phyloP scores from a whole-genome alignment of 2,329 filamentous ascomycete genomes.

The Pseudogymnoascus sp. region DNA sequence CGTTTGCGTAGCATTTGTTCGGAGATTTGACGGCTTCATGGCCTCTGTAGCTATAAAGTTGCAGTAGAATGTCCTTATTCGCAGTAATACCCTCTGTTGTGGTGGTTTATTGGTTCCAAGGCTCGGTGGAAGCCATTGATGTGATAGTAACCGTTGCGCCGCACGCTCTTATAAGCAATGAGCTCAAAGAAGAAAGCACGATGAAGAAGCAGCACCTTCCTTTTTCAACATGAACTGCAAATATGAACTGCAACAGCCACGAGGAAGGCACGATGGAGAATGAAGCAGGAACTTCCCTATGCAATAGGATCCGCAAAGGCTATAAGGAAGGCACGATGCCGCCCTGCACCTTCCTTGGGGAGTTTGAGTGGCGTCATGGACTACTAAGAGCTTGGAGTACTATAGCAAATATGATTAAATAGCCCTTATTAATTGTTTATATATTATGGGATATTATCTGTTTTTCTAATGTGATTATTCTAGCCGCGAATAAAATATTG shows the following conservation, averaged over 20 bases:
- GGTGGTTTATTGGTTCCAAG: background rate
- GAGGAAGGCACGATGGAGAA: background rate
- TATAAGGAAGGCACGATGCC: too few relatives aligned
- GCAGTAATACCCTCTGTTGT: background rate
- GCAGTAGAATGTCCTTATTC: constrained; percentile 7
- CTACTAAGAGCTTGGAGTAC: background rate
- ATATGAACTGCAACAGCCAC: background rate
- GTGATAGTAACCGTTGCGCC: background rate
- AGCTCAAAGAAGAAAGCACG: background rate
- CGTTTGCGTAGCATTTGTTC: constrained; percentile 8
- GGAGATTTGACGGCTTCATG: constrained; percentile 5
- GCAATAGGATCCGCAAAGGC: too few relatives aligned
- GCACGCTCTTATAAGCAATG: background rate
- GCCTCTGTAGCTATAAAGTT: constrained; percentile 6
- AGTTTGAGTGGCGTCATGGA: too few relatives aligned
- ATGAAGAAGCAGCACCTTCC: background rate
- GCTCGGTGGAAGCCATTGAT: background rate
- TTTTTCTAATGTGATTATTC: background rate
- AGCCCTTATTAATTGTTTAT: too few relatives aligned
- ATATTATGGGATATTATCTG: background rate
- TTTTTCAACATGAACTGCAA: background rate
- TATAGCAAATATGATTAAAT: too few relatives aligned
- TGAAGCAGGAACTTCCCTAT: too few relatives aligned
- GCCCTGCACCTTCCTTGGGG: background rate
- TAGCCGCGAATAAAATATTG: background rate